Percentiles rank a stretch among this genome's conserved stretches.
Evolutionary conservation across 768 basidiomycete genomes (phyloP).

Genomic region (Russula ochroleuca): DNA sequence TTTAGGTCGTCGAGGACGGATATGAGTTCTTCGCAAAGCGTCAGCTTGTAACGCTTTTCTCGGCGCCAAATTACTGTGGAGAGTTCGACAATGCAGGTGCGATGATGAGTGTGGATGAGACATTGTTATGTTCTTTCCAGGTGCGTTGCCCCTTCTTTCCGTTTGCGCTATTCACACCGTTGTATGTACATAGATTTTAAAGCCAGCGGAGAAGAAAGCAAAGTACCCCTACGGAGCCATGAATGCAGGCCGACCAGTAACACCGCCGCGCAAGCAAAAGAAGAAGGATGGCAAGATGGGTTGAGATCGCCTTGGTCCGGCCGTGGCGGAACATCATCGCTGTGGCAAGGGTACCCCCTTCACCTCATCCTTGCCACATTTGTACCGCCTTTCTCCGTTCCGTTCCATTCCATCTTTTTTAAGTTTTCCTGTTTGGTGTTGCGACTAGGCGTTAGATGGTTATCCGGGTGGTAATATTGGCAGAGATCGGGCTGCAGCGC

Average conservation of each 20-base stretch:
- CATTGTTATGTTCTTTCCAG: conserved; percentile 96
- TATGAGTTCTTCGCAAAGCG: conserved; percentile 99
- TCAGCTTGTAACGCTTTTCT: conserved; percentile 94
- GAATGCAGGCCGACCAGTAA: conserved; percentile 84
- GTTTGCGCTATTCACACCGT: conserved; percentile 8
- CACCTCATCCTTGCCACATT: conserved; percentile 13
- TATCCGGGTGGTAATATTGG: conserved; percentile 26
- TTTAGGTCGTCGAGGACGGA: conserved; percentile 94
- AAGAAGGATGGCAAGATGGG: conserved; percentile 84
- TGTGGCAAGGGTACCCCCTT: conserved; percentile 9
- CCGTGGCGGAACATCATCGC: conserved; percentile 15
- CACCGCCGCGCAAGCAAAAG: conserved; percentile 96
- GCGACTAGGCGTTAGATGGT: conserved; percentile 26
- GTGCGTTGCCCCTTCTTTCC: conserved; percentile 38
- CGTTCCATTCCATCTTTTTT: conserved; percentile 21
- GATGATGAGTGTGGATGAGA: conserved; percentile 99
- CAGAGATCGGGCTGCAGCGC: conserved; percentile 22
- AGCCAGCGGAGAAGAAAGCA: conserved; percentile 98
- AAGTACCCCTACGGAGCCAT: conserved; percentile 87
- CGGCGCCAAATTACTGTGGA: conserved; percentile 91
- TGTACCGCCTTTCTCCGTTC: conserved; percentile 23
- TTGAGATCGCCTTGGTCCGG: conserved; percentile 25
- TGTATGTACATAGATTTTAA: conserved; percentile 67
- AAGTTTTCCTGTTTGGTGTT: conserved; percentile 25
- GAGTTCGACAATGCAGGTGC: conserved; percentile 99